These are phyloP conservation scores for Coniochaeta sp. DNA, from an alignment of 2,329 filamentous ascomycete genomes.

Conservation along the genomic window DNA sequence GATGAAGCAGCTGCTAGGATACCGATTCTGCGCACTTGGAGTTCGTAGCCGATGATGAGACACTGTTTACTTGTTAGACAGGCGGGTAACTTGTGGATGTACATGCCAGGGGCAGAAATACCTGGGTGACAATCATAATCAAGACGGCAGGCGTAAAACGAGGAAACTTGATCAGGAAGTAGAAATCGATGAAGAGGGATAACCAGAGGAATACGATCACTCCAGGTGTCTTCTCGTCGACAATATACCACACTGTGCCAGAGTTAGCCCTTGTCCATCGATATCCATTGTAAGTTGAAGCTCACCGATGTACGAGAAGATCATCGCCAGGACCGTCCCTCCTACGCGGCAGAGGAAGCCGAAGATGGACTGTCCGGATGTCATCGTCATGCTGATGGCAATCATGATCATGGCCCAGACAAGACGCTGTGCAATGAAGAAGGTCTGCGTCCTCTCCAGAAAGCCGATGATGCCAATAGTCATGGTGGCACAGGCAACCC, in stretches of 20 bases:
- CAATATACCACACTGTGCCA: conserved; percentile 64
- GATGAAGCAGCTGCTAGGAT: conserved; percentile 42
- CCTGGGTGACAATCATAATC: conserved; percentile 51
- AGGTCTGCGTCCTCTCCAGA: conserved; percentile 53
- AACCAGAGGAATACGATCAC: conserved; percentile 64
- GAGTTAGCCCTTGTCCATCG: not conserved
- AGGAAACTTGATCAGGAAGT: conserved; percentile 61
- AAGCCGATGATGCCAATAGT: conserved; percentile 63
- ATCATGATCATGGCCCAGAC: conserved; percentile 77
- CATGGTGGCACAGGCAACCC: conserved; percentile 65
- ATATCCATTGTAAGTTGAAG: not conserved
- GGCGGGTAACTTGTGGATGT: not conserved
- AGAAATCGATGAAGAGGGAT: conserved; percentile 57
- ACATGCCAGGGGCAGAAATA: conserved; percentile 16
- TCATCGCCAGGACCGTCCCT: conserved; percentile 60
- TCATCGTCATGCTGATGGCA: conserved; percentile 59
- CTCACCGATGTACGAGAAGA: conserved; percentile 45
- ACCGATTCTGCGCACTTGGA: conserved; percentile 64
- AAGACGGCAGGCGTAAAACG: conserved; percentile 56
- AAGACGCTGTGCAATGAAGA: conserved; percentile 63
- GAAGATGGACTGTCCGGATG: conserved; percentile 62
- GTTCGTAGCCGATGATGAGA: conserved; percentile 64
- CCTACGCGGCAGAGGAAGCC: conserved; percentile 59
- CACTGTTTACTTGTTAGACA: not conserved
- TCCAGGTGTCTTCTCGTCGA: conserved; percentile 52